These are phyloP conservation scores for Spathaspora jeffriesii DNA, from an alignment of 1,139 yeast species.

Conservation along the genomic window DNA sequence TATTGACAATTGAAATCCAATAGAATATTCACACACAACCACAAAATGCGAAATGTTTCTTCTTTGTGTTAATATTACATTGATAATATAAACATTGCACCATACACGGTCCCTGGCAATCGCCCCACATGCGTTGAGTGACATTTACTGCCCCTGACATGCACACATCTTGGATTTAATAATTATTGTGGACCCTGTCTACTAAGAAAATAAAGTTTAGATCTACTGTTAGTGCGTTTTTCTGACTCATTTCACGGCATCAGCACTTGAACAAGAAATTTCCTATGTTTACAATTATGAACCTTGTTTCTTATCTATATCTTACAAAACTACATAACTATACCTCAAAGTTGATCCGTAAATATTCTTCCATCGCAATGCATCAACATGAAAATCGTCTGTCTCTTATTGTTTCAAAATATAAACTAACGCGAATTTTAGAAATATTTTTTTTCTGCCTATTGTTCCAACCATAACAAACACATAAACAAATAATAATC, in stretches of 20 bases:
- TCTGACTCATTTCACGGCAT: background rate
- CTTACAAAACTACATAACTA: constrained; percentile 1
- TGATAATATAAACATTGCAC: background rate
- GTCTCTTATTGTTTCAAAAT: background rate
- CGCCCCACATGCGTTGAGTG: background rate
- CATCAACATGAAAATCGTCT: background rate
- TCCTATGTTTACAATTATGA: background rate
- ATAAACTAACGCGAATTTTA: constrained; percentile 1
- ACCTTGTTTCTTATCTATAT: background rate
- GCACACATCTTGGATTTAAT: background rate
- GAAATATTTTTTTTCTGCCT: background rate
- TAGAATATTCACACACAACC: constrained; percentile 1
- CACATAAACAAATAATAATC: constrained; percentile 3
- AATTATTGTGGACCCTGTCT: background rate
- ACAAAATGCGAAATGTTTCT: background rate
- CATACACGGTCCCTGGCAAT: background rate
- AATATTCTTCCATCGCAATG: background rate
- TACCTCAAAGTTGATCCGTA: background rate
- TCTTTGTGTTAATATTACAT: background rate
- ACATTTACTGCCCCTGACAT: background rate
- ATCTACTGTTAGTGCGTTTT: background rate
- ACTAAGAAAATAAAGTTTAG: background rate
- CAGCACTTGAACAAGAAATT: background rate
- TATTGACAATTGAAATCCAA: background rate
- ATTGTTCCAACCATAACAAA: constrained; percentile 3